Percentiles rank a stretch among this genome's conserved stretches.
Evolutionary conservation across 108 stramenopile genomes (phyloP).

Genomic region (Cyclotella sp.): DNA sequence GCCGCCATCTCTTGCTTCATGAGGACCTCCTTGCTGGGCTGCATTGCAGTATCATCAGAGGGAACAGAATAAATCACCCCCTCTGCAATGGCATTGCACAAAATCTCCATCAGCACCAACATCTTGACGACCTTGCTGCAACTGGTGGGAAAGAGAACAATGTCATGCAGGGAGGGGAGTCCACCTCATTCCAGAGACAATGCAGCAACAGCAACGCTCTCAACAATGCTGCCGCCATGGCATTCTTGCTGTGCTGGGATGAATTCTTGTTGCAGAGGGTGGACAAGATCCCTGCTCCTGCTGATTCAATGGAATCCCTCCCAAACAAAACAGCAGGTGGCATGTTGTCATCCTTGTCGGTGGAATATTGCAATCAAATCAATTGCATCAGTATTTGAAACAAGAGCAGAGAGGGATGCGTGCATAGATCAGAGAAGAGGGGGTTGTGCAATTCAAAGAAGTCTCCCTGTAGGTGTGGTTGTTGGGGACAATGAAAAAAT

Average conservation of each 20-base stretch:
- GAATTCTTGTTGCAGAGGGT: background rate
- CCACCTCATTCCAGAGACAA: slow-evolving; percentile 37
- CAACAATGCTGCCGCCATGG: background rate
- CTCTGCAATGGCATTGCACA: slow-evolving; percentile 2
- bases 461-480: background rate
- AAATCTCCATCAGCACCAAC: slow-evolving; percentile 10
- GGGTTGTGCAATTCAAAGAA: background rate
- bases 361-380: background rate
- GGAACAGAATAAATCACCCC: slow-evolving; percentile 23
- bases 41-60: slow-evolving; percentile 2
- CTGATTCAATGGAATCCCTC: background rate
- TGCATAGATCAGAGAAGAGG: background rate
- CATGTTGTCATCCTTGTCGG: too few species aligned
- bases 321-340: background rate
- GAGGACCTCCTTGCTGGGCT: background rate
- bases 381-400: background rate
- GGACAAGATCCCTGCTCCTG: too few species aligned
- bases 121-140: background rate
- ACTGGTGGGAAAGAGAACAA: slow-evolving; percentile 26
- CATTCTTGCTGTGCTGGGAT: too few species aligned
- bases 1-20: slow-evolving; percentile 42
- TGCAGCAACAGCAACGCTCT: slow-evolving; percentile 16
- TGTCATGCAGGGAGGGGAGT: slow-evolving; percentile 20
- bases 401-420: background rate
- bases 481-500: background rate